A percentile compares a stretch with the other conserved stretches of the same genome.
Evolutionary conservation across 495 filamentous ascomycete species (phyloP).

Genomic region (Penicillium bialowiezense): DNA sequence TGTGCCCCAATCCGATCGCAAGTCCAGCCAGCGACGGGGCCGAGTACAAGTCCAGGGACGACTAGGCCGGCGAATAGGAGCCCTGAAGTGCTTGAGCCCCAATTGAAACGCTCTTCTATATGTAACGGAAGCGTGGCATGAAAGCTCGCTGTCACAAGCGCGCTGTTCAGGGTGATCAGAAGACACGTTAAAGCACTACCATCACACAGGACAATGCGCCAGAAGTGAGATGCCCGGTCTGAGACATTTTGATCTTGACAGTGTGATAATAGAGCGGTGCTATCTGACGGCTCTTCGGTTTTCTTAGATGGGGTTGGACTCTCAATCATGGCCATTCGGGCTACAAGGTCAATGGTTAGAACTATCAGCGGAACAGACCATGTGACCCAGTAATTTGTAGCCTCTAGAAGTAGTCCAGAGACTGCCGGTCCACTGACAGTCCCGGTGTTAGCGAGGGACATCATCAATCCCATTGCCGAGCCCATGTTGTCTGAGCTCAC

Average conservation of each 20-base stretch:
- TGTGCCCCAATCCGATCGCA: not conserved
- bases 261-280: no score
- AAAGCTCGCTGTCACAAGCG: not conserved
- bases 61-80: not conserved
- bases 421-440: not conserved
- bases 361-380: conserved; percentile 7
- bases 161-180: not conserved
- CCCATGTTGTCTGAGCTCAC: conserved; percentile 2
- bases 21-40: not conserved
- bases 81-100: not conserved
- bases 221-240: no score
- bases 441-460: conserved; percentile 4
- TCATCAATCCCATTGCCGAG: conserved; percentile 1
- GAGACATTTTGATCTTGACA: no score
- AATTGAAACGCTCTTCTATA: not conserved
- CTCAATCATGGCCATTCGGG: conserved; percentile 11
- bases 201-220: not conserved
- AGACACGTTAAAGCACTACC: not conserved
- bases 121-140: conserved; percentile 1
- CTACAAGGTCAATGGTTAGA: conserved; percentile 4
- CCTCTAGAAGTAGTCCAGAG: not conserved
- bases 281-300: not conserved
- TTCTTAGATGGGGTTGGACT: not conserved
- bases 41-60: not conserved
- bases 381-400: conserved; percentile 5